Evolutionary conservation across 2,329 filamentous ascomycete genomes (phyloP).

Genomic region (Sclerotinia subarctica): DNA sequence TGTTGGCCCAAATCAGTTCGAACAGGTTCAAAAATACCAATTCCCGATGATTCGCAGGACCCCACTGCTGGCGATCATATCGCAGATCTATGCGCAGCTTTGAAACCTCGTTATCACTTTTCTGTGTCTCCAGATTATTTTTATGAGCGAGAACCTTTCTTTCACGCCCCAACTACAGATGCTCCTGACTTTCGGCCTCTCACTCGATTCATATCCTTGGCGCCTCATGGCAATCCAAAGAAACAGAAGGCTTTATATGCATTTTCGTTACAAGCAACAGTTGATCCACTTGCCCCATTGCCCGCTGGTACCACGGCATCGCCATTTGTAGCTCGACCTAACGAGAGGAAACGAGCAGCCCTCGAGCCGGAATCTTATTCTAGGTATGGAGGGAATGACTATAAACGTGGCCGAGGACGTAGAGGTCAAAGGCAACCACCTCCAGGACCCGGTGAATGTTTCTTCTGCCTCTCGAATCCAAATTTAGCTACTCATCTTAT

Average conservation of each 20-base stretch:
- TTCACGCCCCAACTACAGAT: slow-evolving; percentile 57
- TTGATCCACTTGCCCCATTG: slow-evolving; percentile 57
- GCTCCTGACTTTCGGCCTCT: slow-evolving; percentile 56
- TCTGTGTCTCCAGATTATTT: slow-evolving; percentile 61
- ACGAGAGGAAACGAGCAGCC: slow-evolving; percentile 56
- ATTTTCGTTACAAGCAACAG: slow-evolving; percentile 65
- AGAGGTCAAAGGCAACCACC: slow-evolving; percentile 52
- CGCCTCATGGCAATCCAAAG: slow-evolving; percentile 67
- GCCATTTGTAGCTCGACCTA: slow-evolving; percentile 57
- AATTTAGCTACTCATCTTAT: slow-evolving; percentile 84
- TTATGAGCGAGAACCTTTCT: slow-evolving; percentile 91
- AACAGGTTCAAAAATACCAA: slow-evolving; percentile 60
- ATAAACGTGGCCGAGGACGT: slow-evolving; percentile 47
- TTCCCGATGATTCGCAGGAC: slow-evolving; percentile 51
- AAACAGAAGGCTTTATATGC: slow-evolving; percentile 83
- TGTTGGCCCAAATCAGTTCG: slow-evolving; percentile 78
- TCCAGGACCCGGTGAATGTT: slow-evolving; percentile 76
- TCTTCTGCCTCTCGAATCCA: slow-evolving; percentile 91
- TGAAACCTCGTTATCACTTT: slow-evolving; percentile 94
- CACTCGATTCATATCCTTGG: slow-evolving; percentile 89
- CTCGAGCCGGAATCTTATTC: slow-evolving; percentile 49
- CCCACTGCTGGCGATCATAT: slow-evolving; percentile 62
- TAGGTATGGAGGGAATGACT: slow-evolving; percentile 49
- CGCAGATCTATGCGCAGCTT: slow-evolving; percentile 69
- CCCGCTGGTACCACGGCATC: slow-evolving; percentile 72